Evolutionary conservation across 495 filamentous ascomycete species (phyloP).

Genomic region (Lichenothelia convexa): DNA sequence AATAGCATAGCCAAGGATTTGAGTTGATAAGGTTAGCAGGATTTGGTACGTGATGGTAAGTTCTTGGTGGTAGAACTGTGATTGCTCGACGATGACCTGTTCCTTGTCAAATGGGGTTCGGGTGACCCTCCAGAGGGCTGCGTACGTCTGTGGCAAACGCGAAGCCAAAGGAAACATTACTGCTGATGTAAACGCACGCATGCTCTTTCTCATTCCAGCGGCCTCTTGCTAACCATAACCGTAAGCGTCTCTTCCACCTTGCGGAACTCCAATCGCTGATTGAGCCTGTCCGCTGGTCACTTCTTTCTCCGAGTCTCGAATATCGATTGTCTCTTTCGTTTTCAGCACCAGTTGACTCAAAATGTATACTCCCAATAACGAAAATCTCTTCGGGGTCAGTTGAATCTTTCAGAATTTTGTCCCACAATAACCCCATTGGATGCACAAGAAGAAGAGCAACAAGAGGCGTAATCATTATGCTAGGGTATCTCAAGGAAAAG

Average conservation of each 20-base stretch:
- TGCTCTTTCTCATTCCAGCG: constrained; percentile 79
- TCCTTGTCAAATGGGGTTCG: not conserved
- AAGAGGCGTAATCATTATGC: constrained; percentile 68
- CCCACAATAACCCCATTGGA: constrained; percentile 63
- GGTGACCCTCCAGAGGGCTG: not conserved
- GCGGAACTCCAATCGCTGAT: constrained; percentile 4
- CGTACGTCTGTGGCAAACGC: constrained; percentile 60
- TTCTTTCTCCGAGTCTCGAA: not conserved
- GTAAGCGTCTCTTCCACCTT: constrained; percentile 23
- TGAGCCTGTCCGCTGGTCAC: not conserved
- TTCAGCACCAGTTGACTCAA: not conserved
- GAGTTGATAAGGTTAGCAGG: constrained; percentile 63
- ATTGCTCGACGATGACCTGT: constrained; percentile 68
- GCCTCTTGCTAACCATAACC: constrained; percentile 62
- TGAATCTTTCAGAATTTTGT: constrained; percentile 41
- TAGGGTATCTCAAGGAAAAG: constrained; percentile 69
- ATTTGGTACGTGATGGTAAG: constrained; percentile 57
- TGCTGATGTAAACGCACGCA: constrained; percentile 71
- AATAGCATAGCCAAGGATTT: constrained; percentile 70
- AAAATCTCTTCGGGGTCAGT: constrained; percentile 45
- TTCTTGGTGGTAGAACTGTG: constrained; percentile 70
- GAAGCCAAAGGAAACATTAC: constrained; percentile 82
- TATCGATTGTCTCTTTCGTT: not conserved
- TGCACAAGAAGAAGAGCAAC: constrained; percentile 70
- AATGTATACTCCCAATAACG: constrained; percentile 26